Conservation (phyloP, 2,329 filamentous ascomycete species). For the Fusarium camptoceras region DNA sequence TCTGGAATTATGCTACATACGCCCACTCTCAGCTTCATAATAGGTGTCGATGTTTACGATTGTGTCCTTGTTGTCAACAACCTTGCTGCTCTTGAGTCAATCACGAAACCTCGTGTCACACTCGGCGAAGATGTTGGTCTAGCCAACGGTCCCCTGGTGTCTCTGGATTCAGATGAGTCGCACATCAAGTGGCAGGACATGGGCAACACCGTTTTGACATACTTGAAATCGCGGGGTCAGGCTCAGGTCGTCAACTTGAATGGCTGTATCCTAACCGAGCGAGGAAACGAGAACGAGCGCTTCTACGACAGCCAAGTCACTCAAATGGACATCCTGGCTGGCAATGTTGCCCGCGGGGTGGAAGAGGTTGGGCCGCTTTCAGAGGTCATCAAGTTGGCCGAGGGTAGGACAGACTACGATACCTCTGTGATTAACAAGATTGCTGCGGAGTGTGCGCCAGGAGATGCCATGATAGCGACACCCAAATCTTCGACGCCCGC, state of each 20-base stretch:
- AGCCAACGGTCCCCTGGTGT: constrained; percentile 78
- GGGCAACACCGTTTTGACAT: constrained; percentile 67
- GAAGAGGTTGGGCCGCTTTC: constrained; percentile 71
- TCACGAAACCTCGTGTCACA: constrained; percentile 82
- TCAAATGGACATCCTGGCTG: constrained; percentile 68
- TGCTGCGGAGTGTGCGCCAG: constrained; percentile 76
- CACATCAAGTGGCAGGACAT: constrained; percentile 65
- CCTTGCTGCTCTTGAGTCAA: constrained; percentile 83
- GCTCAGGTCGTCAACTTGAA: constrained; percentile 66
- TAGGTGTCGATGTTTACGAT: constrained; percentile 95
- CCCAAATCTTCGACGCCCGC: constrained; percentile 52
- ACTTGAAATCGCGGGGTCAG: constrained; percentile 69
- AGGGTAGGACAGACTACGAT: constrained; percentile 84
- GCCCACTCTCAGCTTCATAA: constrained; percentile 86
- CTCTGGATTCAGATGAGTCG: constrained; percentile 63
- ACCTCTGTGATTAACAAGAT: constrained; percentile 72
- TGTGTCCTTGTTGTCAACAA: constrained; percentile 95
- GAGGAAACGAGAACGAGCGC: constrained; percentile 69
- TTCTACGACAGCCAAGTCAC: constrained; percentile 65
- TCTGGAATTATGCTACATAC: constrained; percentile 93
- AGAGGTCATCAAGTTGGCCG: constrained; percentile 88
- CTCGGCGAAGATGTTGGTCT: constrained; percentile 85
- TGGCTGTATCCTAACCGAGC: constrained; percentile 68
- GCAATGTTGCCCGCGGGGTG: constrained; percentile 65
- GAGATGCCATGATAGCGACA: constrained; percentile 72